phyloP scores from a whole-genome alignment of 2,329 filamentous ascomycete genomes.

The Camillea tinctor region DNA sequence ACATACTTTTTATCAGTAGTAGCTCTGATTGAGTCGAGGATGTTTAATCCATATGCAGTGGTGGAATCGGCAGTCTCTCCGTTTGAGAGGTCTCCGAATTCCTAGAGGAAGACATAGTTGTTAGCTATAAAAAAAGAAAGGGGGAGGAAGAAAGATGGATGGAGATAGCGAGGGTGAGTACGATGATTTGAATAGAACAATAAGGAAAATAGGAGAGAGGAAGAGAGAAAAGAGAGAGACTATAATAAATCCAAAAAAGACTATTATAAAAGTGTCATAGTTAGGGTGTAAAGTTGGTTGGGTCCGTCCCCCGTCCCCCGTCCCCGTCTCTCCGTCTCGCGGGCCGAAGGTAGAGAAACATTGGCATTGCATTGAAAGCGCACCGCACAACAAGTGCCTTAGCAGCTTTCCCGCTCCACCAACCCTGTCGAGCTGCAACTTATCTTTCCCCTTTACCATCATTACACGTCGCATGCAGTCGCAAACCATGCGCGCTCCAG shows the following conservation, averaged over 20 bases:
- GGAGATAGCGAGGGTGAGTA: neutral
- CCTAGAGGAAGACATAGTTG: conserved; percentile 22
- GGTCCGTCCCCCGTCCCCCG: too few relatives aligned
- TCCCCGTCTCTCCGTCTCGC: neutral
- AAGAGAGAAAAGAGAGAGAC: neutral
- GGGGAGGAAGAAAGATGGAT: neutral
- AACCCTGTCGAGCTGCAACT: conserved; percentile 10
- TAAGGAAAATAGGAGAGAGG: too few relatives aligned
- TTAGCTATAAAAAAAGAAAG: conserved; percentile 1
- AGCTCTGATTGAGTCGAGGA: conserved; percentile 71
- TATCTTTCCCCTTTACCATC: conserved; percentile 5
- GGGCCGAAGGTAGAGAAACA: conserved; percentile 2
- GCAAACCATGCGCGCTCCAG: conserved; percentile 18
- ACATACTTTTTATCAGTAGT: conserved; percentile 80
- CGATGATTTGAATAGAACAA: neutral
- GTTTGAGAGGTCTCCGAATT: conserved; percentile 49
- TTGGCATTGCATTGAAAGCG: conserved; percentile 21
- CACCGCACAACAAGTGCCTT: neutral
- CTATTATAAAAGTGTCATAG: too few relatives aligned
- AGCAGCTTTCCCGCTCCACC: conserved; percentile 3
- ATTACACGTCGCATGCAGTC: conserved; percentile 7
- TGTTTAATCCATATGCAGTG: conserved; percentile 67
- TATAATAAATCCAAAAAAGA: conserved; percentile 7
- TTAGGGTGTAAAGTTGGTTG: neutral
- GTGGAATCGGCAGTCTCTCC: conserved; percentile 68